Evolutionary conservation across 179 eudicot genomes (phyloP), one percentile per base, ranked within the genome.

Genomic region (Drosera spatulata): DNA sequence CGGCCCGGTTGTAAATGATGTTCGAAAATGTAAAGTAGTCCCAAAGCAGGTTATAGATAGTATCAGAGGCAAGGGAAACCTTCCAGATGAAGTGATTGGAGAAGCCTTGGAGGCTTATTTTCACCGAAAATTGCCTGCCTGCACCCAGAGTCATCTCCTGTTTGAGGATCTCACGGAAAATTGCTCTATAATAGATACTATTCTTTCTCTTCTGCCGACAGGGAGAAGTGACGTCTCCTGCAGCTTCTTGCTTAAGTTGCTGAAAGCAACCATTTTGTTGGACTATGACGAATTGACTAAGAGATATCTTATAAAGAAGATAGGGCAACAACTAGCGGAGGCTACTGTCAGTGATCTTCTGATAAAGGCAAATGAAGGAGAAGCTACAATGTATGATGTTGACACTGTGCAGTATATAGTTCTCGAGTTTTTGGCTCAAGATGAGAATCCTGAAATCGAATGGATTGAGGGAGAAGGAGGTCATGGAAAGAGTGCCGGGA

Each of bases 81-180:
- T 86, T 44, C 66, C 78, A n/a, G 59, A 71, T 62, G 97, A 85
- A 68, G 91, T 90, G 33, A 76, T 90, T 48, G 99, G 97, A 37
- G 99, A 93, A 70, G 86, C 97, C 49, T 65, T 90, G 53, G 83
- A 81, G 73, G 99, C 97, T 45, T 93, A 84, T 70, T 77, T 86
- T 48, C 59, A 66, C 43, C 71, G 87, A 58, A 83, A 80, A 61
- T 71, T 88, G 13, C 89, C 96, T 0, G 85, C 86, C 33, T 76
- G 82, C 55, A 75, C 69, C 63, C 88, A 80, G 76, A 80, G 82
- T 41, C 71, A 62, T n/a, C 60, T 75, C n/a, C 80, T 69, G 51
- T 67, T 68, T 49, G 11, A n/a, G 12, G 2, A 49, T 49, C 12
- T 49, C 4, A 9, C 14, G 11, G n/a, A 49, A 49, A 7, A 49